Conservation (phyloP, 345 rosid genomes). For the Odontarrhena argentea region DNA sequence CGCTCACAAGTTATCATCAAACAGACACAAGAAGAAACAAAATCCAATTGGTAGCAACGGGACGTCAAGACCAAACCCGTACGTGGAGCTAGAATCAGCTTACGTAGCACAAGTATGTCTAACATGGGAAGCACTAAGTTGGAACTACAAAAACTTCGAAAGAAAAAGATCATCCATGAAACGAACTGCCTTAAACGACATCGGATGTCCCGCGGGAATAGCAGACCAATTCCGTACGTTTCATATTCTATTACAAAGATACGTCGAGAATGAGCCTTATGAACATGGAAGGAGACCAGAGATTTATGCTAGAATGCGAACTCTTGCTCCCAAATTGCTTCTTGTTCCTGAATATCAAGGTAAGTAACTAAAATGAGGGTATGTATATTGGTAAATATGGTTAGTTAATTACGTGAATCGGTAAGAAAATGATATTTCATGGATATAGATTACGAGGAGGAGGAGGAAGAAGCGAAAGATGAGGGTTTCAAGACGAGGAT, state of each 20-base stretch:
- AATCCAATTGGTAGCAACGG: constrained; percentile 33
- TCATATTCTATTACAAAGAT: constrained; percentile 87
- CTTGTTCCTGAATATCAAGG: constrained; percentile 96
- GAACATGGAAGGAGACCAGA: constrained; percentile 95
- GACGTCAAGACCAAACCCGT: constrained; percentile 66
- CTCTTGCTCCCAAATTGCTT: constrained; percentile 85
- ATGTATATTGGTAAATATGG: background rate
- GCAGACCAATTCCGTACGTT: constrained; percentile 96
- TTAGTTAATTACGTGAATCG: background rate
- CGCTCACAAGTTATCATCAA: constrained; percentile 64
- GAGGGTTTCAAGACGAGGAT: constrained; percentile 70
- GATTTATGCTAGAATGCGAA: constrained; percentile 91
- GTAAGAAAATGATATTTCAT: too few species aligned
- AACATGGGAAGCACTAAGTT: constrained; percentile 96
- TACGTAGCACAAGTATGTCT: constrained; percentile 91
- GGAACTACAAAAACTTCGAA: constrained; percentile 87
- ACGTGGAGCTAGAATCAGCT: constrained; percentile 81
- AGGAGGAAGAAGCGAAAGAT: constrained; percentile 62
- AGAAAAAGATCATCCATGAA: constrained; percentile 52
- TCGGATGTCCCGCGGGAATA: constrained; percentile 72
- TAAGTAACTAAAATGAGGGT: constrained; percentile 23
- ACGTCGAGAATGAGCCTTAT: constrained; percentile 90
- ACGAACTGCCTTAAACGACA: constrained; percentile 47
- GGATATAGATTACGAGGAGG: constrained; percentile 45
- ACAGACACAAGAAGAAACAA: constrained; percentile 50